These are phyloP conservation scores for Trichoderma koningii DNA, from an alignment of 2,329 filamentous ascomycete species.

Conservation along the genomic window DNA sequence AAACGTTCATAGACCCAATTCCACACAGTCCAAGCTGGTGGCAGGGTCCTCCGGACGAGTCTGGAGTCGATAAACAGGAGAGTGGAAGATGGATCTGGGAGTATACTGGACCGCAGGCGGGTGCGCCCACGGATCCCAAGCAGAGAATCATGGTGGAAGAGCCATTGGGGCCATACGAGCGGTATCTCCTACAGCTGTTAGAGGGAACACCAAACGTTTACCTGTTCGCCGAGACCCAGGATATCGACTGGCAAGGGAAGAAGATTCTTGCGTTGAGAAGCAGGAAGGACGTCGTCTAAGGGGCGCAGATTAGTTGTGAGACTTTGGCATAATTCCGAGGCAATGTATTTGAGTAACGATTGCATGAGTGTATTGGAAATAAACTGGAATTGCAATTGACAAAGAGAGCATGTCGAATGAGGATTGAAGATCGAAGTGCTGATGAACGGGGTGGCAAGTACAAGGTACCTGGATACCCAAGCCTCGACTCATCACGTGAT, in stretches of 20 bases:
- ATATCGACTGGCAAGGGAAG: slow-evolving; percentile 23
- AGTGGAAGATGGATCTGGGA: slow-evolving; percentile 56
- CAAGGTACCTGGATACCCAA: not conserved
- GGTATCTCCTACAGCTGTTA: slow-evolving; percentile 49
- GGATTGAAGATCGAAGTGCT: not conserved
- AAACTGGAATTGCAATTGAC: not conserved
- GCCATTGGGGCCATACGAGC: slow-evolving; percentile 55
- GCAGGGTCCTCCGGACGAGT: slow-evolving; percentile 33
- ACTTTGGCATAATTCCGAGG: not conserved
- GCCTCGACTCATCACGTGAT: not conserved
- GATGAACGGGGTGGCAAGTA: too few relatives aligned
- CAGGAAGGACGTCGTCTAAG: not conserved
- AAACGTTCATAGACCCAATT: slow-evolving; percentile 41
- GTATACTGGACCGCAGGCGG: slow-evolving; percentile 49
- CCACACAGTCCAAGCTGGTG: slow-evolving; percentile 40
- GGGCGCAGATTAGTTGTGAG: not conserved
- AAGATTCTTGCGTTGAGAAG: slow-evolving; percentile 5
- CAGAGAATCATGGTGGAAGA: slow-evolving; percentile 54
- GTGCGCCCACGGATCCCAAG: slow-evolving; percentile 45
- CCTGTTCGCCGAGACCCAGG: slow-evolving; percentile 41
- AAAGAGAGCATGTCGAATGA: not conserved
- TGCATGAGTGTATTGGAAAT: not conserved
- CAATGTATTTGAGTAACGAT: too few relatives aligned
- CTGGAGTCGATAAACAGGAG: slow-evolving; percentile 32
- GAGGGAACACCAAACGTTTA: slow-evolving; percentile 48